These are phyloP conservation scores for Scheffersomyces stipitis DNA, from an alignment of 805 yeast species.

Conservation along the genomic window DNA sequence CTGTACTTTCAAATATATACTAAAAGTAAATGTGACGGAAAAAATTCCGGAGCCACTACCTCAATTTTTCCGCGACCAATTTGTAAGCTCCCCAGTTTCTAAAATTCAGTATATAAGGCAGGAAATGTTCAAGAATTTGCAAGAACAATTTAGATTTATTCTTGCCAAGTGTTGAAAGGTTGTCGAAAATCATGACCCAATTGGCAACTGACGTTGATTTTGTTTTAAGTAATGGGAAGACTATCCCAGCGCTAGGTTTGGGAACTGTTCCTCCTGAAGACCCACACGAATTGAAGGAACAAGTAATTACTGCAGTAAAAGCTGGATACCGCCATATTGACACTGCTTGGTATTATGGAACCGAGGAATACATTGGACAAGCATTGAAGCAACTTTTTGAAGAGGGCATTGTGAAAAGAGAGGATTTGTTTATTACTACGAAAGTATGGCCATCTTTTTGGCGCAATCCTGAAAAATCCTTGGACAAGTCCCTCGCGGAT, in stretches of 20 bases:
- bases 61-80: too few relatives aligned
- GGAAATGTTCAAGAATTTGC: too few relatives aligned
- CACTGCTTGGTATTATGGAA: slow-evolving; percentile 52
- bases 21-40: too few relatives aligned
- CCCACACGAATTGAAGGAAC: slow-evolving; percentile 29
- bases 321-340: slow-evolving; percentile 52
- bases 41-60: too few relatives aligned
- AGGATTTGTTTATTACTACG: slow-evolving; percentile 40
- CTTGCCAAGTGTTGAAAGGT: too few relatives aligned
- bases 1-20: too few relatives aligned
- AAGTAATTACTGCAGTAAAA: slow-evolving; percentile 37
- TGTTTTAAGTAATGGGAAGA: slow-evolving; percentile 55
- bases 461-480: slow-evolving; percentile 40
- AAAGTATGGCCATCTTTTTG: slow-evolving; percentile 46
- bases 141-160: too few relatives aligned
- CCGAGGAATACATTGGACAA: slow-evolving; percentile 43
- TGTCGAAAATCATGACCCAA: too few relatives aligned
- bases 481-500: slow-evolving; percentile 39
- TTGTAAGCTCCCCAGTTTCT: too few relatives aligned
- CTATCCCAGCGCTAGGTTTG: slow-evolving; percentile 66
- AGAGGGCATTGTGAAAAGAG: slow-evolving; percentile 49
- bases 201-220: slow-evolving; percentile 40
- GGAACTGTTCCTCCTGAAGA: slow-evolving; percentile 47
- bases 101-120: too few relatives aligned
- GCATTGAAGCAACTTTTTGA: slow-evolving; percentile 48